Percentiles rank a stretch among this genome's conserved stretches.
Evolutionary conservation across 2,329 filamentous ascomycete species (phyloP).

Genomic region (Penicillium oxalicum): DNA sequence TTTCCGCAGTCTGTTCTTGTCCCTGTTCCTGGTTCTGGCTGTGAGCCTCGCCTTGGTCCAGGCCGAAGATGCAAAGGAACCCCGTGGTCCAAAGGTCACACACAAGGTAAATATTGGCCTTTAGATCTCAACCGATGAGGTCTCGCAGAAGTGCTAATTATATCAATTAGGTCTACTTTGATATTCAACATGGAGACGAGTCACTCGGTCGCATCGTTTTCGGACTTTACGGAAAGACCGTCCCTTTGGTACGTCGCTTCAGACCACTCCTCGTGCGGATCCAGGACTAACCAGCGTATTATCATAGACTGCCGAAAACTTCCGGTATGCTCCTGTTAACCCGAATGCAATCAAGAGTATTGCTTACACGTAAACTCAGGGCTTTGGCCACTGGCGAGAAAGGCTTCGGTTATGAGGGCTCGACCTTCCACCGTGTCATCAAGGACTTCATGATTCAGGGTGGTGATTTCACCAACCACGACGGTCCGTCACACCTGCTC

Average conservation of each 20-base stretch:
- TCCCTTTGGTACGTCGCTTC: conserved; percentile 50
- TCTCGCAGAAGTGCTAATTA: conserved; percentile 10
- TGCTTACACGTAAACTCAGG: conserved; percentile 19
- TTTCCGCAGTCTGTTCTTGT: conserved; percentile 40
- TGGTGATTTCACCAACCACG: conserved; percentile 60
- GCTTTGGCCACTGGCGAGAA: conserved; percentile 62
- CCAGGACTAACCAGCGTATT: conserved; percentile 10
- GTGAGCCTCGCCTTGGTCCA: conserved; percentile 68
- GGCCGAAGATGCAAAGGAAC: conserved; percentile 58
- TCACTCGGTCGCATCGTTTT: conserved; percentile 56
- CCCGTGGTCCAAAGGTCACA: conserved; percentile 80
- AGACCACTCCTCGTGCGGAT: conserved; percentile 2
- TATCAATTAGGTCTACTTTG: conserved; percentile 53
- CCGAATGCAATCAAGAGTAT: neutral
- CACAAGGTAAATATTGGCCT: conserved; percentile 58
- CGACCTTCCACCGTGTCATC: conserved; percentile 64
- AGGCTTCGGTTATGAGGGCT: conserved; percentile 61
- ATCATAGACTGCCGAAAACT: conserved; percentile 57
- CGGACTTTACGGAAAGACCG: conserved; percentile 62
- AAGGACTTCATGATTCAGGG: conserved; percentile 67
- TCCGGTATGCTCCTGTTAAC: conserved; percentile 42
- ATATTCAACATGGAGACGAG: conserved; percentile 59
- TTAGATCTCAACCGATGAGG: neutral
- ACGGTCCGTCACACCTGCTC: conserved; percentile 39
- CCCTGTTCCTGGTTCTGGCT: conserved; percentile 69